Percentiles rank a stretch among this genome's conserved stretches.
Evolutionary conservation across 1,139 yeast genomes (phyloP).

Genomic region (Sugiyamaella xylanicola): DNA sequence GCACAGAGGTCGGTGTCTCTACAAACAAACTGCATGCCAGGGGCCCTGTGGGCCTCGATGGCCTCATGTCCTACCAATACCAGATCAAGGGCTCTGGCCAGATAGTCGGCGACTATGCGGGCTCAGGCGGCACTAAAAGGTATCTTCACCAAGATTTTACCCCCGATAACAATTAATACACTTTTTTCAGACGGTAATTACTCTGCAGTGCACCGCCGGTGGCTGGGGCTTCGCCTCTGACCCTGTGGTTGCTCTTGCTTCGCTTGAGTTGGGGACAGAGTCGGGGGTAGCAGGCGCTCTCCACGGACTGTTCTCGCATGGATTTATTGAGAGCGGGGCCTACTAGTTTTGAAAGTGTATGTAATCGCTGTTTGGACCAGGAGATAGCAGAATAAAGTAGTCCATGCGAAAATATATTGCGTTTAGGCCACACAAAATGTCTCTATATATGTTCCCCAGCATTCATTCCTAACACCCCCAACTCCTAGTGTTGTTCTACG

Average conservation of each 20-base stretch:
- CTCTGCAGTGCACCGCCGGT: neutral
- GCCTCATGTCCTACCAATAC: constrained; percentile 92
- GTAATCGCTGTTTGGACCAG: too few species aligned
- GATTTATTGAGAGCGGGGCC: too few species aligned
- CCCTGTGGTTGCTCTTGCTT: neutral
- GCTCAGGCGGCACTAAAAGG: constrained; percentile 86
- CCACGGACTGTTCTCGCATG: too few species aligned
- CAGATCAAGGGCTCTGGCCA: constrained; percentile 91
- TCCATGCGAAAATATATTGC: too few species aligned
- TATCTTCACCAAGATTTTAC: constrained; percentile 58
- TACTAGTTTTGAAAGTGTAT: too few species aligned
- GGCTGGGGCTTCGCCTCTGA: neutral
- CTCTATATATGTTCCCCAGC: too few species aligned
- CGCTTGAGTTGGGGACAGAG: neutral
- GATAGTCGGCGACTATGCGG: constrained; percentile 84
- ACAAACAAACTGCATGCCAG: constrained; percentile 97
- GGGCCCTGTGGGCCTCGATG: constrained; percentile 98
- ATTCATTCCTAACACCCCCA: too few species aligned
- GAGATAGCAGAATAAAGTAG: too few species aligned
- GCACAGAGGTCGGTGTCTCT: constrained; percentile 97
- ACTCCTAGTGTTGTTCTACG: too few species aligned
- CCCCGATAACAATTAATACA: constrained; percentile 15
- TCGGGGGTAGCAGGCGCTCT: too few species aligned
- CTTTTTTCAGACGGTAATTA: neutral
- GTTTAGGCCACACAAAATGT: too few species aligned